Conservation (phyloP, 108 stramenopile species). For the Discostella pseudostelligera region DNA sequence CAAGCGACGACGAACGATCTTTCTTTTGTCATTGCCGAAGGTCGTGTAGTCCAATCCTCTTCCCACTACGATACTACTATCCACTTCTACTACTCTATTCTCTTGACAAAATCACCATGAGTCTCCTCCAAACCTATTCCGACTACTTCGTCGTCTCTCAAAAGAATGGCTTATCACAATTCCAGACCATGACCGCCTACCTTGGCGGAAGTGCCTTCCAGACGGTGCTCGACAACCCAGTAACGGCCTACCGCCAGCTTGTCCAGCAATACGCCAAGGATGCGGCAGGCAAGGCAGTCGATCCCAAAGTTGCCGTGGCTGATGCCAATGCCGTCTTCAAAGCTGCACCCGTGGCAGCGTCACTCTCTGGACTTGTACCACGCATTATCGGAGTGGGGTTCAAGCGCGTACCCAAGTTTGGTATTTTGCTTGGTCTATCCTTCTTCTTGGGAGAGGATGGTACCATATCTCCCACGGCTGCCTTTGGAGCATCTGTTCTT, state of each 20-base stretch:
- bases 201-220: conserved; percentile 89
- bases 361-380: conserved; percentile 77
- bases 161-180: conserved; percentile 86
- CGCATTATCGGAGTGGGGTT: conserved; percentile 90
- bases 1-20: too few species aligned
- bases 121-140: conserved; percentile 41
- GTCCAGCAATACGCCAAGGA: conserved; percentile 94
- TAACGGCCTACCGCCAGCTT: conserved; percentile 91
- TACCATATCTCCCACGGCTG: conserved; percentile 69
- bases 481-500: conserved; percentile 81
- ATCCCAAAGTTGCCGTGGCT: conserved; percentile 73
- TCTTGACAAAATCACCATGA: conserved; percentile 19
- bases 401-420: conserved; percentile 93
- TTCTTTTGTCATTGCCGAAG: too few species aligned
- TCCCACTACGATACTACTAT: too few species aligned
- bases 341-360: conserved; percentile 75
- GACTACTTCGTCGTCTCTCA: conserved; percentile 83
- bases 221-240: conserved; percentile 89
- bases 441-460: conserved; percentile 86
- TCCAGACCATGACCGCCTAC: conserved; percentile 90
- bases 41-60: too few species aligned
- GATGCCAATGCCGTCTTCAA: conserved; percentile 86
- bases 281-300: conserved; percentile 78
- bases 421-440: conserved; percentile 83
- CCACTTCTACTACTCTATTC: too few species aligned